A percentile compares a stretch with the other conserved stretches of the same genome.
Evolutionary conservation across 2,329 filamentous ascomycete species (phyloP).

Genomic region (Ophioceras dolichostomum): DNA sequence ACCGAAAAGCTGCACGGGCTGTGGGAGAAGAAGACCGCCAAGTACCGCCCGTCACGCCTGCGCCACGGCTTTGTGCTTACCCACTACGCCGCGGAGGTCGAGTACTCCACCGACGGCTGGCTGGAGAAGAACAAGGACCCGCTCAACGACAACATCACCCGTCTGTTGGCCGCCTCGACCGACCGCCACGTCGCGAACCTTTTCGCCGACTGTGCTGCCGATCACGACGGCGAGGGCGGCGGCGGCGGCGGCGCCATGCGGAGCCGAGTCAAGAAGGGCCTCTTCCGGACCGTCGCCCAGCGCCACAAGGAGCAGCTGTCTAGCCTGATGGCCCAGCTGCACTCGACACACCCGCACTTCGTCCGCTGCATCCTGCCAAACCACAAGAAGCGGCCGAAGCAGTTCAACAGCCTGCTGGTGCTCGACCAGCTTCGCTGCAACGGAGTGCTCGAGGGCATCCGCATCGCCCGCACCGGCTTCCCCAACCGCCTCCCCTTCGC

Average conservation of each 20-base stretch:
- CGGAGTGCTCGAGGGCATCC: constrained; percentile 96
- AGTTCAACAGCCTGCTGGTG: constrained; percentile 83
- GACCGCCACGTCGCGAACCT: constrained; percentile 75
- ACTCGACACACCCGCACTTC: constrained; percentile 96
- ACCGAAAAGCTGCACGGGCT: constrained; percentile 94
- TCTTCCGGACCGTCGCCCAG: constrained; percentile 94
- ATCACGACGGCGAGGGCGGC: constrained; percentile 60
- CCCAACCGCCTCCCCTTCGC: constrained; percentile 85
- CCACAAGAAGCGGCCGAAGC: constrained; percentile 93
- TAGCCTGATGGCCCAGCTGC: constrained; percentile 85
- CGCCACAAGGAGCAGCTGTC: constrained; percentile 97
- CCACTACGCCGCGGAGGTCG: constrained; percentile 94
- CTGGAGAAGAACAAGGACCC: constrained; percentile 99
- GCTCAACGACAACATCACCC: constrained; percentile 90
- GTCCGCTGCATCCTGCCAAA: constrained; percentile 96
- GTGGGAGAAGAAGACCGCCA: constrained; percentile 92
- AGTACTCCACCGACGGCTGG: constrained; percentile 92
- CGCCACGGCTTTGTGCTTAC: constrained; percentile 91
- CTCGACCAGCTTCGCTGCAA: constrained; percentile 97
- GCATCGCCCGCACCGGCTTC: constrained; percentile 93
- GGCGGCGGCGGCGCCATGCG: too few species aligned
- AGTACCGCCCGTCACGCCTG: constrained; percentile 80
- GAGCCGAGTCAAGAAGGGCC: constrained; percentile 87
- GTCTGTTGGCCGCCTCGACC: constrained; percentile 68
- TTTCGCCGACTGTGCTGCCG: constrained; percentile 72